Conservation (phyloP, 73 alveolate genomes). For the Paramecium biaurelia region DNA sequence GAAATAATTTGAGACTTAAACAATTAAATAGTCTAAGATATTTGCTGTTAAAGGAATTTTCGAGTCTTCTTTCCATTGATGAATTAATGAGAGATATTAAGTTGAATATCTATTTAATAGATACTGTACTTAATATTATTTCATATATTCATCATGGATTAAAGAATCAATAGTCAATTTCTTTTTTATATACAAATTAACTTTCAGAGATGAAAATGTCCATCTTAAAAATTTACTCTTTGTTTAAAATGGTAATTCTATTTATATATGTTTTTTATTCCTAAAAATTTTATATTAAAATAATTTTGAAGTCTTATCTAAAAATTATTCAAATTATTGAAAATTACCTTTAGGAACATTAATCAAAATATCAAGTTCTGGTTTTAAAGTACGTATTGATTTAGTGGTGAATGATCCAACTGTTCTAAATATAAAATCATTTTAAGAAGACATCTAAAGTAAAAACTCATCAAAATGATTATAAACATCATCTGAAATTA, state of each 20-base stretch:
- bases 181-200: not conserved
- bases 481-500: not conserved
- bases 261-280: not conserved
- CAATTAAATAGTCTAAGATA: not conserved
- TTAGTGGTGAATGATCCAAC: not conserved
- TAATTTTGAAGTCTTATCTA: not conserved
- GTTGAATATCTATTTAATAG: not conserved
- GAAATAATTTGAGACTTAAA: not conserved
- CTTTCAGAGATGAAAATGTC: not conserved
- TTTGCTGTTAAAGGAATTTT: not conserved
- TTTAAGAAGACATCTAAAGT: not conserved
- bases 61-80: slow-evolving; percentile 9
- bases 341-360: not conserved
- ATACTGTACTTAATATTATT: not conserved
- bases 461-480: not conserved
- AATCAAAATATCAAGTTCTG: not conserved
- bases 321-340: not conserved
- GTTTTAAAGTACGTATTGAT: not conserved
- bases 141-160: not conserved
- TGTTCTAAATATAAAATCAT: not conserved
- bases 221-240: not conserved
- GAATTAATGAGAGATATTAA: not conserved
- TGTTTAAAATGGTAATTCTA: not conserved
- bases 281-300: not conserved
- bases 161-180: not conserved